These are phyloP conservation scores for Periconia digitata DNA, from an alignment of 2,329 filamentous ascomycete species.

Conservation along the genomic window DNA sequence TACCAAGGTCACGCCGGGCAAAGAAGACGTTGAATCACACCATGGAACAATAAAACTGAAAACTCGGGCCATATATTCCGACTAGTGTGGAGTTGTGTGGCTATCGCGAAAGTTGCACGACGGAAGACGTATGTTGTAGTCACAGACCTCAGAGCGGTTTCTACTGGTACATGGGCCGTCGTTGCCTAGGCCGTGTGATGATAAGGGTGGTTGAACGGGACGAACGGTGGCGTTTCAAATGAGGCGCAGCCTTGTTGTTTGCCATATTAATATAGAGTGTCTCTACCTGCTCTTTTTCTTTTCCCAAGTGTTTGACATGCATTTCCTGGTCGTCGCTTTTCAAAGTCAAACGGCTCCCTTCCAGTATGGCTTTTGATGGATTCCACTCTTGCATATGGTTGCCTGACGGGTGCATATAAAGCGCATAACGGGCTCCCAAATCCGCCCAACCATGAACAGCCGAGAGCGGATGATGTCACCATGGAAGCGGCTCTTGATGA, in stretches of 20 bases:
- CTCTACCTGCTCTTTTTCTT: not conserved
- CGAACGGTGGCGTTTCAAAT: constrained; percentile 30
- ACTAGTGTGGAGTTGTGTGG: no score
- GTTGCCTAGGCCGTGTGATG: constrained; percentile 1
- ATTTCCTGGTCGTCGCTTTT: not conserved
- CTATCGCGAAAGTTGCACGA: not conserved
- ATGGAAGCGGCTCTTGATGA: constrained; percentile 11
- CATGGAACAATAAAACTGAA: no score
- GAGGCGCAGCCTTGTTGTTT: constrained; percentile 36
- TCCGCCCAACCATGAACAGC: constrained; percentile 14
- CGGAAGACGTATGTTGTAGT: not conserved
- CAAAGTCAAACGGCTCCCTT: no score
- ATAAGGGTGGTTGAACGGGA: constrained; percentile 28
- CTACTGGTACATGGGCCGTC: not conserved
- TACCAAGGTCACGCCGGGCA: no score
- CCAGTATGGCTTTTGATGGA: no score
- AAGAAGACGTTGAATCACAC: no score
- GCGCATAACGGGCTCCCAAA: constrained; percentile 11
- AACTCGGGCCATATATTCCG: no score
- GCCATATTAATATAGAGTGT: constrained; percentile 21
- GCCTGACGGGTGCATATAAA: constrained; percentile 27
- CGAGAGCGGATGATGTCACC: constrained; percentile 16
- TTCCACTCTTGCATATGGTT: constrained; percentile 10
- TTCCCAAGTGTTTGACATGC: not conserved
- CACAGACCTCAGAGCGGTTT: not conserved